Evolutionary conservation across 208 protist genomes (phyloP), one percentile per base, ranked within the genome.

Genomic region (Leptomonas seymouri): DNA sequence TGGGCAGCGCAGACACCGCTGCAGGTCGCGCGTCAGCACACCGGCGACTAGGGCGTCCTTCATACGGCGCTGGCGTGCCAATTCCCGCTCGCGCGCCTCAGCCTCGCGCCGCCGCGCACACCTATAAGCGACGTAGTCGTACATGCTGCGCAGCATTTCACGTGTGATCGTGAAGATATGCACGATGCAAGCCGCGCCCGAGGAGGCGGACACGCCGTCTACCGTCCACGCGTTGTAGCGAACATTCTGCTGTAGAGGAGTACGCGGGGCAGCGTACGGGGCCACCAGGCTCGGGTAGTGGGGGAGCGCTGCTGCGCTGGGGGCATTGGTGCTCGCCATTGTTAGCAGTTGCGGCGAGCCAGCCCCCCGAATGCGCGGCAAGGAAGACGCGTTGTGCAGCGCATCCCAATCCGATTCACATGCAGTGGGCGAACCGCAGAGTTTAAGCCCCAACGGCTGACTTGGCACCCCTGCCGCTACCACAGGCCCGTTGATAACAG

Each of bases 111-210:
- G 60, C 41, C 28, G 48, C 31, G 53, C 71, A n/a, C 71, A 77
- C 49, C 39, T 21, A 58, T 67, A 71, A 39, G 71, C 71, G 16
- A 77, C 71, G 58, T 77, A 77, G 42, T 77, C 71, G 58, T 77
- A 71, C 36, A 77, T 58, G 31, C 50, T 53, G 30, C 50, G 71
- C 57, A 77, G 71, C 71, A 77, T 77, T 57, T 21, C 48, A 1
- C 51, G 25, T n/a, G 71, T 71, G n/a, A 77, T 44, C 28, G 71
- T 71, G 58, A 77, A 77, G 49, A 77, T 64, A 58, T 77, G 71
- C 21, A 77, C 71, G 44, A 77, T 25, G 57, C 71, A 77, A 14
- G 71, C 45, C 25, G 71, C 63, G 14, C 56, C 67, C 6, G 71
- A 67, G n/a, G 64, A 67, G 16, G 71, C 64, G 20, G 71, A 71